Base-by-base conservation (phyloP, 371 early-diverging fungal species). In the Mucor velutinosus region DNA sequence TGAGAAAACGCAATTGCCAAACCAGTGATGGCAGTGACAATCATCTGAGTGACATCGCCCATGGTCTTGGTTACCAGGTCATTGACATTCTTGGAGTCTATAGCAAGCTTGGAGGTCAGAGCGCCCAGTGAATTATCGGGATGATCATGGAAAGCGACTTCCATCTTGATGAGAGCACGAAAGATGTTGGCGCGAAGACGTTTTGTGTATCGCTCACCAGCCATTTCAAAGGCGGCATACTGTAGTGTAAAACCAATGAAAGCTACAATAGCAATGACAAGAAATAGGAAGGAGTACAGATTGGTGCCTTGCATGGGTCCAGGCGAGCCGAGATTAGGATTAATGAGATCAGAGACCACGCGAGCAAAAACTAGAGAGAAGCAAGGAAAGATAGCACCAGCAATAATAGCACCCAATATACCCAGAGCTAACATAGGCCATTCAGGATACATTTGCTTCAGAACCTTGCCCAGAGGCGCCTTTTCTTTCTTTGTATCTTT, bases 91-190 rank as follows among this genome's bases (percentile, higher is more conserved):
- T 86, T 80, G 19, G 97, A 93, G 75, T 96, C 96, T 41, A 90
- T 87, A n/a, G 95, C 89, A 51, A 97, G 85, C 49, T 91, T 88
- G 12, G 95, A 81, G 1, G 94, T 90, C 41, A 97, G 79, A n/a
- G 91, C 92, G 62, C 98, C 97, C n/a, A 92, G 89, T 32, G 83
- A 87, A 79, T 97, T 89, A 55, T 89, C 87, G 32, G 41, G 41
- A 11, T 41, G 41, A 77, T 97, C 98, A 76, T 91, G 97, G 77
- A 86, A 97, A 7, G 83, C 91, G 65, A 96, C 87, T 68, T 97
- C 95, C 82, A 96, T 97, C 25, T 78, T 73, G 72, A 93, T 78
- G 51, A 89, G 79, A 19, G 88, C 80, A 21, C 82, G 74, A 79
- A 93, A 92, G 12, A 85, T 67, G 43, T 70, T 60, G 32, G 73